phyloP scores from a whole-genome alignment of 179 eudicot genomes.

The Nepenthes alata region DNA sequence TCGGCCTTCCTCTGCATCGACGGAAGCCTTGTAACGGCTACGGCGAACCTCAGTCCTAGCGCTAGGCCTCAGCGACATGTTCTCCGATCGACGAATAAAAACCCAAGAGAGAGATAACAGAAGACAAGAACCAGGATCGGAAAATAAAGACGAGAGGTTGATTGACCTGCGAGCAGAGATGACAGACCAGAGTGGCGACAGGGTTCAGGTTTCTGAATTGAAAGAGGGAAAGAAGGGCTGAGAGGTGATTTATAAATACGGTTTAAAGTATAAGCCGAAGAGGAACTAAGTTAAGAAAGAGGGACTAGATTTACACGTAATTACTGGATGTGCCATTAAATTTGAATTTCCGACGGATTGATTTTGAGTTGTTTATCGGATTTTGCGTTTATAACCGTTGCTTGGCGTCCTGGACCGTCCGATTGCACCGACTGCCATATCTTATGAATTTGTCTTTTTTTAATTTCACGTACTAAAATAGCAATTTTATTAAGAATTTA shows the following conservation, averaged over 20 bases:
- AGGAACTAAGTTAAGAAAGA: neutral
- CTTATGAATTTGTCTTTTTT: neutral
- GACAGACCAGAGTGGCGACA: neutral
- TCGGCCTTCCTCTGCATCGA: constrained; percentile 23
- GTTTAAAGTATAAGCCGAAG: neutral
- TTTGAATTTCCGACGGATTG: constrained; percentile 23
- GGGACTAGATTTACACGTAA: constrained; percentile 7
- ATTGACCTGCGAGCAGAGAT: neutral
- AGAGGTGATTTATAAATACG: constrained; percentile 4
- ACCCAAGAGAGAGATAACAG: constrained; percentile 7
- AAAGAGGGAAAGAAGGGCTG: constrained; percentile 2
- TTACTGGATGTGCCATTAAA: constrained; percentile 17
- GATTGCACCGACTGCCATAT: constrained; percentile 1
- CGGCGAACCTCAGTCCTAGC: constrained; percentile 21
- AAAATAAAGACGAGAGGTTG: neutral
- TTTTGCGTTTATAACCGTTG: neutral
- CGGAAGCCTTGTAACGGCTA: constrained; percentile 22
- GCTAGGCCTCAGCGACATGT: constrained; percentile 24
- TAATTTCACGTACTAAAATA: neutral
- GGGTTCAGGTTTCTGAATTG: neutral
- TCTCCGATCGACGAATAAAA: neutral
- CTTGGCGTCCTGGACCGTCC: neutral
- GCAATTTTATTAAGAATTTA: no score
- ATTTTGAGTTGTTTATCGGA: neutral
- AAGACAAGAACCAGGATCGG: neutral